These are phyloP conservation scores for Acacia melanoxylon DNA, from an alignment of 306 rosid species.

Conservation along the genomic window DNA sequence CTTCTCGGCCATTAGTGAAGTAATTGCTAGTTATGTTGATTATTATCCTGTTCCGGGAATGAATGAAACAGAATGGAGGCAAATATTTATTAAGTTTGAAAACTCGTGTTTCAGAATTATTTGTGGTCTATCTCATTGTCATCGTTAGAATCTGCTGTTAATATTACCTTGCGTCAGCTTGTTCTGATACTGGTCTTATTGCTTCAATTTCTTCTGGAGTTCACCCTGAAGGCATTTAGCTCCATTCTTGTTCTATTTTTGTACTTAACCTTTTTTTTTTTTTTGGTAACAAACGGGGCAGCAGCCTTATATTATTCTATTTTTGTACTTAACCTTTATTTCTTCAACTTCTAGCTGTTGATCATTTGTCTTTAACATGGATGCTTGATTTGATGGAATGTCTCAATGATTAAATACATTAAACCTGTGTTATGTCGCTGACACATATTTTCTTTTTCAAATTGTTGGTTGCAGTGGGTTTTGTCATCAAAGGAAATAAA, in stretches of 20 bases:
- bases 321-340: neutral
- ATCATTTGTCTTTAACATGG: neutral
- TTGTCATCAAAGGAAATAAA: constrained; percentile 96
- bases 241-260: constrained; percentile 8
- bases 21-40: constrained; percentile 4
- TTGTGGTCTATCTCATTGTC: neutral
- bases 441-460: constrained; percentile 19
- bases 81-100: neutral
- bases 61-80: constrained; percentile 15
- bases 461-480: constrained; percentile 78
- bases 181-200: neutral
- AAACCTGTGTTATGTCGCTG: constrained; percentile 30
- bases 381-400: constrained; percentile 18
- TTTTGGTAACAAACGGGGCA: too few species aligned
- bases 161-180: constrained; percentile 22
- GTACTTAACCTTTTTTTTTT: neutral
- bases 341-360: neutral
- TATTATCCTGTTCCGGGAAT: constrained; percentile 23
- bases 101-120: neutral
- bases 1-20: neutral
- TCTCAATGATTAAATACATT: constrained; percentile 7
- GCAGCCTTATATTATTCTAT: too few species aligned
- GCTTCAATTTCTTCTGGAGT: constrained; percentile 23
- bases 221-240: constrained; percentile 21
- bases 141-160: constrained; percentile 11